Conservation (phyloP, 257 asterid species). For the Scutellaria barbata region DNA sequence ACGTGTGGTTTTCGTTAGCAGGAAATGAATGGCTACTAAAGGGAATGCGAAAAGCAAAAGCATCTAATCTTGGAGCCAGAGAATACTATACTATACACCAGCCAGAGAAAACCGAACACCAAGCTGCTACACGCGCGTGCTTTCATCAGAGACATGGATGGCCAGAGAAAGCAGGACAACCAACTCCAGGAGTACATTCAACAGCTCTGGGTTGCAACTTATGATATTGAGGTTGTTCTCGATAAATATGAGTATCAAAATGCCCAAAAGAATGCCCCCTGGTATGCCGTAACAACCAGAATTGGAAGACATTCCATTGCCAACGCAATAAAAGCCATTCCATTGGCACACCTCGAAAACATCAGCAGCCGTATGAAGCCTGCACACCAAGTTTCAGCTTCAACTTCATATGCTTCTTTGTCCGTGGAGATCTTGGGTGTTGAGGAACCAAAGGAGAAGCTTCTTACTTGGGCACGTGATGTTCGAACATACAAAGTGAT, state of each 20-base stretch:
- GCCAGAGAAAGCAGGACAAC: background rate
- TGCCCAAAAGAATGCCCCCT: background rate
- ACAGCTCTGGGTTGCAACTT: background rate
- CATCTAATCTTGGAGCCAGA: too few species aligned
- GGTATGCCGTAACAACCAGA: background rate
- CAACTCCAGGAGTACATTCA: background rate
- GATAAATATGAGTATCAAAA: background rate
- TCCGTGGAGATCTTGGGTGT: slow-evolving; percentile 29
- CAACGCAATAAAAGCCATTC: background rate
- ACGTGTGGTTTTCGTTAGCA: too few species aligned
- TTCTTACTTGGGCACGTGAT: slow-evolving; percentile 25
- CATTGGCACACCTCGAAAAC: background rate
- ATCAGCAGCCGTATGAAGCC: background rate
- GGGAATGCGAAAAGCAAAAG: too few species aligned
- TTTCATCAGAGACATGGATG: background rate
- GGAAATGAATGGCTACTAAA: too few species aligned
- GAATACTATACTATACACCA: too few species aligned
- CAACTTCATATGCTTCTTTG: background rate
- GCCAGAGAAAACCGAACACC: background rate
- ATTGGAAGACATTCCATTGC: background rate
- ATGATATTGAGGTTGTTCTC: slow-evolving; percentile 4
- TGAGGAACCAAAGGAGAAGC: slow-evolving; percentile 3
- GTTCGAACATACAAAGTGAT: background rate
- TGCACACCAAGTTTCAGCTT: background rate
- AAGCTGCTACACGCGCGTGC: background rate